These are phyloP conservation scores for Chlamydomonas applanata DNA, from an alignment of 139 green algal genomes.

Conservation along the genomic window DNA sequence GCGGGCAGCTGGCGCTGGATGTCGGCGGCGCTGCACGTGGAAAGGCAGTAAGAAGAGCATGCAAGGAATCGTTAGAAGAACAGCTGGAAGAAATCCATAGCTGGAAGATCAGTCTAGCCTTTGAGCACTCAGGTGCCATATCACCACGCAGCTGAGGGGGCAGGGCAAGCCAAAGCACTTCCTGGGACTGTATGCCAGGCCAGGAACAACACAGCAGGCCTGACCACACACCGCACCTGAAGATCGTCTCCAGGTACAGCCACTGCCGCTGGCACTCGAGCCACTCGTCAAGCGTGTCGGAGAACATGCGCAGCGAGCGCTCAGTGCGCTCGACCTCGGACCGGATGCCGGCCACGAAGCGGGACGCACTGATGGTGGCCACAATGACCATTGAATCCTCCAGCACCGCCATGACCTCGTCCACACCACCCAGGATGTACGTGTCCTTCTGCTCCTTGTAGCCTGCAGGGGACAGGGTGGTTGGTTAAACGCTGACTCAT, in stretches of 20 bases:
- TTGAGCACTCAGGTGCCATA: too few species aligned
- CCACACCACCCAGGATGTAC: conserved; percentile 70
- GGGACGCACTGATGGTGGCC: conserved; percentile 63
- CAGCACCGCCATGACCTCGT: conserved; percentile 71
- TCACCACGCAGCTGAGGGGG: not conserved
- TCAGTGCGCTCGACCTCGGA: conserved; percentile 73
- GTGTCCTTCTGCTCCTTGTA: conserved; percentile 85
- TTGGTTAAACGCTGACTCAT: too few species aligned
- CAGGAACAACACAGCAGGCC: not conserved
- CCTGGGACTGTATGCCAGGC: too few species aligned
- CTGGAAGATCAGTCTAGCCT: too few species aligned
- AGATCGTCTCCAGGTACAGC: conserved; percentile 83
- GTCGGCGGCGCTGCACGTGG: conserved; percentile 57
- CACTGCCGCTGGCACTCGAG: conserved; percentile 69
- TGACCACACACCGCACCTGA: conserved; percentile 24
- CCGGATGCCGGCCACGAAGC: conserved; percentile 53
- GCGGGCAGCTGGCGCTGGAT: conserved; percentile 82
- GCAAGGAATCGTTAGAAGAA: not conserved
- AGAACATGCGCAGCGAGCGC: conserved; percentile 56
- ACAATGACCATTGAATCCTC: conserved; percentile 80
- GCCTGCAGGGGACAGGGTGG: not conserved
- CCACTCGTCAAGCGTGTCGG: conserved; percentile 63
- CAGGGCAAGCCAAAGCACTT: too few species aligned
- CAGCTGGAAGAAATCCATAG: not conserved
- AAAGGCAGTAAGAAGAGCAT: conserved; percentile 22